Base-by-base conservation (phyloP, 257 asterid species). In the Plantago major region DNA sequence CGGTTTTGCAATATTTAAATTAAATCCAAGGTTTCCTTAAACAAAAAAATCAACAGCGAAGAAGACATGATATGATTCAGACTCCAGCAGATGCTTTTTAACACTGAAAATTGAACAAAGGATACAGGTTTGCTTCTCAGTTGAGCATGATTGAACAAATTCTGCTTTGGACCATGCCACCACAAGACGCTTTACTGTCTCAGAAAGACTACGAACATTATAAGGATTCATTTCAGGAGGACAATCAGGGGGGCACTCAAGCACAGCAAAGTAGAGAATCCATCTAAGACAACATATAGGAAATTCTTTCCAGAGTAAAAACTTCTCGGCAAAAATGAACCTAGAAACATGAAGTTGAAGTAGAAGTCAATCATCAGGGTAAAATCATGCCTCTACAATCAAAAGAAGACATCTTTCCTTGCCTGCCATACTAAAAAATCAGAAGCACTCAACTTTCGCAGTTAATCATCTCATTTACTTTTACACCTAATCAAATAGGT, bases 41-140 rank as follows among this genome's bases (percentile, higher is more conserved):
- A 33, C 40, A 33, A 33, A 33, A 33, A 4, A 33, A 33, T 33
- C 26, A 53, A 26, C 17, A 4, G 18, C 12, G 42, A 19, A 26
- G 38, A 53, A 26, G 33, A 26, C 38, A 53, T 11, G 42, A 63
- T 52, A 55, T 45, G 37, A 8, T 33, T 5, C 28, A 44, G 53
- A 54, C 71, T 63, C 60, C 46, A 46, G 53, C 51, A 43, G 33
- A 42, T 10, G 11, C n/a, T 60, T 57, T 55, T 65, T 55, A 72
- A 11, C 49, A 46, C 37, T 30, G 63, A 46, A 37, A 65, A 76
- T 48, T 46, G 19, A 74, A 55, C n/a, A 64, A 72, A 81, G 95
- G 97, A 89, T 92, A 92, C 99, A 89, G 51, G 82, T 83, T 83
- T 93, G 99, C 76, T 83, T 92, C 88, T 89, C 99, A 50, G 84